Evolutionary conservation across 768 basidiomycete genomes (phyloP), one percentile per base, ranked within the genome.

Genomic region (Tylopilus felleus): DNA sequence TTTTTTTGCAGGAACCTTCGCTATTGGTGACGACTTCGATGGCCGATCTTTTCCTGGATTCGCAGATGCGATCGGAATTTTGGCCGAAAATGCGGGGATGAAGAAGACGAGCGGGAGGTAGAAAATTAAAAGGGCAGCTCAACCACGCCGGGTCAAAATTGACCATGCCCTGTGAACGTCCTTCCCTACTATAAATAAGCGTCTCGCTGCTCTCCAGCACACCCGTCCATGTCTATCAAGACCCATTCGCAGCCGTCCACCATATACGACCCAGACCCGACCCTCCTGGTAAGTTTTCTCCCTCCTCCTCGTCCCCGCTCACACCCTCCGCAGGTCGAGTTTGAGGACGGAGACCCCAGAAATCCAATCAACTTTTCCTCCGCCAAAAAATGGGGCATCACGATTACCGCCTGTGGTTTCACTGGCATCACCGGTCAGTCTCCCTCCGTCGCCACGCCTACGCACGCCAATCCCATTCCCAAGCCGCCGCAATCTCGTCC

Each of bases 401-500:
- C 74, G 0, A 45, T 72, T 22, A 67, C 62, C 28, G 72, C 65
- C 22, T 74, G 71, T 59, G 67, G 53, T 14, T 66, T 72, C 49
- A 71, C 74, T 31, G 63, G 58, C 43, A 53, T 73, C 51, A 51
- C 67, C 44, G 68, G 74, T 67, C 58, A 48, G 63, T 58, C 19
- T 29, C 17, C 23, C 36, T 22, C 57, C 52, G 40, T 48, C 33
- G 16, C 35, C 16, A 12, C 16, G 12, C 17, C 6, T 14, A 8
- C 38, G 36, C 48, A 27, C 17, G 5, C 46, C 47, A 8, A 61
- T 43, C 29, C 0, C 45, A 43, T 38, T 54, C 41, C 5, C 23
- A 31, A 82, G 86, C 83, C 33, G 75, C 78, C 1, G 71, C 77
- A 4, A 74, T 75, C 5, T 73, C 80, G 4, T 73, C 81, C 0